A percentile compares a stretch with the other conserved stretches of the same genome.
Conservation (phyloP, 192 early-diverging fungal genomes). For the Phlyctochytrium arcticum region DNA sequence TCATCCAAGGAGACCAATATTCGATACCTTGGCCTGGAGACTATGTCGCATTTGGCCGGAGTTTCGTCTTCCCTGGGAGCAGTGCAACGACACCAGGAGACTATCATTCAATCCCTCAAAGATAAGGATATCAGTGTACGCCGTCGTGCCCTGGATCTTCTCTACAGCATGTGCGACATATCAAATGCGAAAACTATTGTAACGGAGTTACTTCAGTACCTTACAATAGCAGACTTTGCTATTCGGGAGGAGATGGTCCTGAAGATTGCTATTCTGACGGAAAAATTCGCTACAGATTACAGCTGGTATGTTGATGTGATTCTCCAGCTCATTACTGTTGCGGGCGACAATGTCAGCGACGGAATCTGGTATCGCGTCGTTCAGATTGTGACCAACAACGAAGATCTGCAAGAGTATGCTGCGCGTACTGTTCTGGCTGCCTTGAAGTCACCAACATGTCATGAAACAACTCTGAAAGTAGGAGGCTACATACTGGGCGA, state of each 20-base stretch:
- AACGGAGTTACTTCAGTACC: constrained; percentile 85
- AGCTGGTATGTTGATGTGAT: constrained; percentile 99
- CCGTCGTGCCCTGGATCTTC: constrained; percentile 86
- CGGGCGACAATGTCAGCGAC: constrained; percentile 93
- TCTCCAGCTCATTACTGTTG: constrained; percentile 89
- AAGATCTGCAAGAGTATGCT: constrained; percentile 92
- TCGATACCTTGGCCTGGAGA: constrained; percentile 95
- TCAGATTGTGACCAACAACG: constrained; percentile 93
- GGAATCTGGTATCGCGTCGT: constrained; percentile 98
- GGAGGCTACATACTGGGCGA: constrained; percentile 97
- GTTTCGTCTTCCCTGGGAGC: constrained; percentile 71
- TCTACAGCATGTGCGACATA: constrained; percentile 97
- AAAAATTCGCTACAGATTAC: constrained; percentile 96
- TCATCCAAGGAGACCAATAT: constrained; percentile 95
- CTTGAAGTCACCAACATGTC: constrained; percentile 84
- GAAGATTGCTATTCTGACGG: constrained; percentile 97
- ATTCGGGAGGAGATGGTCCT: constrained; percentile 97
- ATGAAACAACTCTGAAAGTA: constrained; percentile 94
- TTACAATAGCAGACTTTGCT: constrained; percentile 82
- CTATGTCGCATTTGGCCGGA: constrained; percentile 86
- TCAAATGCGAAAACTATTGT: constrained; percentile 84
- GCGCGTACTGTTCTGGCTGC: constrained; percentile 73
- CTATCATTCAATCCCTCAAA: constrained; percentile 84
- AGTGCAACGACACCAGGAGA: constrained; percentile 63
- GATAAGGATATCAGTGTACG: constrained; percentile 98